Evolutionary conservation across 2,329 filamentous ascomycete species (phyloP).

Genomic region (Fusarium setosum): DNA sequence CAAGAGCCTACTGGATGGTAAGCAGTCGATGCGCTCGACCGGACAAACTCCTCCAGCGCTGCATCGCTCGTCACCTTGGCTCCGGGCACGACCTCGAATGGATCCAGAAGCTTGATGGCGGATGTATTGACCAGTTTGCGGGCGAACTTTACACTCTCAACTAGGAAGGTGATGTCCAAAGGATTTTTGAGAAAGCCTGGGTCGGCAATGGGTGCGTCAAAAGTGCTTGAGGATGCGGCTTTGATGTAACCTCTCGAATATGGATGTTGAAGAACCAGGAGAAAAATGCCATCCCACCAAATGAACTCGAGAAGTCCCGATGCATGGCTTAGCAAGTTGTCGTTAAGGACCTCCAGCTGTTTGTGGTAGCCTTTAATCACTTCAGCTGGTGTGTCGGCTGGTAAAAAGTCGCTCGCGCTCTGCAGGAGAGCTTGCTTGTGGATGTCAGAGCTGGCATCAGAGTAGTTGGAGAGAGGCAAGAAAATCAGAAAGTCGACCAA

Average conservation of each 20-base stretch:
- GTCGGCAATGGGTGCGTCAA: conserved; percentile 29
- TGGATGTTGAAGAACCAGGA: conserved; percentile 35
- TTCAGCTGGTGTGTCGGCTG: conserved; percentile 11
- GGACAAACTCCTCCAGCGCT: conserved; percentile 29
- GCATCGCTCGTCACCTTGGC: conserved; percentile 18
- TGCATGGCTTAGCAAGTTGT: conserved; percentile 7
- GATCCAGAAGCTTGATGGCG: conserved; percentile 9
- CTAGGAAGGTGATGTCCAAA: conserved; percentile 16
- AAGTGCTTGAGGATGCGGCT: conserved; percentile 24
- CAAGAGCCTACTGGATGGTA: conserved; percentile 35
- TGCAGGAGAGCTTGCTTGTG: conserved; percentile 13
- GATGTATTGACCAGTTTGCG: conserved; percentile 13
- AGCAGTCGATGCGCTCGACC: conserved; percentile 18
- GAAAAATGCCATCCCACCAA: conserved; percentile 26
- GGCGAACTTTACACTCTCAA: conserved; percentile 26
- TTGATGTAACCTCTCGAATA: conserved; percentile 38
- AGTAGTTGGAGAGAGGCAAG: conserved; percentile 26
- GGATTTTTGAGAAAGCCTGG: conserved; percentile 33
- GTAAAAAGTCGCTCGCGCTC: conserved; percentile 20
- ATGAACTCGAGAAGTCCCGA: conserved; percentile 33
- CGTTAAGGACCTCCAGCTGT: conserved; percentile 30
- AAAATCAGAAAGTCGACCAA: conserved; percentile 29
- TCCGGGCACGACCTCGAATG: conserved; percentile 25
- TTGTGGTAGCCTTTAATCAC: conserved; percentile 28
- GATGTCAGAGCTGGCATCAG: conserved; percentile 9